These are phyloP conservation scores for Royoungia palumana DNA, from an alignment of 768 basidiomycete species.

Conservation along the genomic window DNA sequence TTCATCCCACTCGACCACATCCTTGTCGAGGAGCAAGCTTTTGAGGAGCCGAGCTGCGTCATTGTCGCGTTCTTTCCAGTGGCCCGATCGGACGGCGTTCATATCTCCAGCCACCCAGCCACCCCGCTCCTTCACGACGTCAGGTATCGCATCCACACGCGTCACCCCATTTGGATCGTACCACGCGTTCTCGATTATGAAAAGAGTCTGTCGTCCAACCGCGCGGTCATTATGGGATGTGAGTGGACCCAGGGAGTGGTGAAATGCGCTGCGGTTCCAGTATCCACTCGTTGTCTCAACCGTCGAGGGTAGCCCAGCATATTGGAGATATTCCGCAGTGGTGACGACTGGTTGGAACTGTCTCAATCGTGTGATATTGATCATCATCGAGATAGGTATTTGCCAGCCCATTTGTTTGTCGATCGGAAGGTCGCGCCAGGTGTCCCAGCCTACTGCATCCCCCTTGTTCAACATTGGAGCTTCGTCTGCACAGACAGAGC, in stretches of 20 bases:
- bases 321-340: conserved; percentile 38
- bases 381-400: conserved; percentile 35
- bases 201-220: conserved; percentile 20
- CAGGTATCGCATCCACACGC: conserved; percentile 36
- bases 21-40: conserved; percentile 18
- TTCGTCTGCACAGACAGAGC: conserved; percentile 37
- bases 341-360: conserved; percentile 34
- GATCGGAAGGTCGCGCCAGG: conserved; percentile 37
- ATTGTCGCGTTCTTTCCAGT: conserved; percentile 9
- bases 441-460: conserved; percentile 37
- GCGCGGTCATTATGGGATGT: conserved; percentile 15
- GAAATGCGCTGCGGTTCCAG: conserved; percentile 34
- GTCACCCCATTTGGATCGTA: conserved; percentile 36
- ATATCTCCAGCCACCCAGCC: conserved; percentile 19
- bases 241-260: conserved; percentile 16
- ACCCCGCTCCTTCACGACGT: conserved; percentile 24
- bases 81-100: conserved; percentile 12
- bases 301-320: conserved; percentile 29
- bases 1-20: conserved; percentile 29
- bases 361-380: conserved; percentile 39
- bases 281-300: conserved; percentile 37
- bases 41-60: conserved; percentile 14
- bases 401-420: conserved; percentile 33
- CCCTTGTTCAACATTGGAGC: conserved; percentile 41
- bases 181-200: conserved; percentile 37